These are phyloP conservation scores for Candida endomychidarum DNA, from an alignment of 805 yeast species.

Conservation along the genomic window DNA sequence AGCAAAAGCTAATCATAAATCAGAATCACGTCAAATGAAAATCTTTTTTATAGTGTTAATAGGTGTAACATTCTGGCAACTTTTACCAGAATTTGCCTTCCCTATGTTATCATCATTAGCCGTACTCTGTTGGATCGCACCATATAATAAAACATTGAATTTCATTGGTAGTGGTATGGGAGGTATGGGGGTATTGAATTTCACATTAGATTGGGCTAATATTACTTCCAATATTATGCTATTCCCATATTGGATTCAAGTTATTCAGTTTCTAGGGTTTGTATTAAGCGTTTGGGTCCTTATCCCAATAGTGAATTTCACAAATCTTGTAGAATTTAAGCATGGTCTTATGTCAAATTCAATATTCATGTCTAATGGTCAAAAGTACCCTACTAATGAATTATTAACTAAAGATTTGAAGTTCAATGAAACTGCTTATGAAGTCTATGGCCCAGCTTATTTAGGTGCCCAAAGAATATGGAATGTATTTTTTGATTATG, in stretches of 20 bases:
- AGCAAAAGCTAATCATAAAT: conserved; percentile 15
- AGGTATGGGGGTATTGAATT: conserved; percentile 50
- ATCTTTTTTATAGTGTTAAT: conserved; percentile 36
- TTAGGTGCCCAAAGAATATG: conserved; percentile 50
- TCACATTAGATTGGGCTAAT: conserved; percentile 54
- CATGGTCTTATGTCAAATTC: conserved; percentile 50
- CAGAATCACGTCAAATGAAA: conserved; percentile 26
- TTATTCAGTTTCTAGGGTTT: conserved; percentile 48
- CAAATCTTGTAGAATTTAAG: conserved; percentile 25
- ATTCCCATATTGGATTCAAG: conserved; percentile 53
- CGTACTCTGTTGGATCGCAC: conserved; percentile 49
- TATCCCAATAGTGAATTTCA: conserved; percentile 50
- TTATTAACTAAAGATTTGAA: conserved; percentile 39
- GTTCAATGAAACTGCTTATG: conserved; percentile 48
- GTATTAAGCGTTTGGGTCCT: conserved; percentile 48
- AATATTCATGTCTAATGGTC: conserved; percentile 38
- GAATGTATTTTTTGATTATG: conserved; percentile 54
- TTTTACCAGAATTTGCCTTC: conserved; percentile 48
- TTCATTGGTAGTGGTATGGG: conserved; percentile 55
- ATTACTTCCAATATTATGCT: conserved; percentile 51
- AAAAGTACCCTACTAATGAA: conserved; percentile 41
- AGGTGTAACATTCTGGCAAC: conserved; percentile 45
- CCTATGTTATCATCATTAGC: conserved; percentile 52
- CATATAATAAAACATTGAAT: conserved; percentile 37
- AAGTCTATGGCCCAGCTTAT: conserved; percentile 43